Percentiles rank a stretch among this genome's conserved stretches.
These are phyloP conservation scores for Aspergillus biplanus DNA, from an alignment of 495 filamentous ascomycete genomes.

Conservation along the genomic window DNA sequence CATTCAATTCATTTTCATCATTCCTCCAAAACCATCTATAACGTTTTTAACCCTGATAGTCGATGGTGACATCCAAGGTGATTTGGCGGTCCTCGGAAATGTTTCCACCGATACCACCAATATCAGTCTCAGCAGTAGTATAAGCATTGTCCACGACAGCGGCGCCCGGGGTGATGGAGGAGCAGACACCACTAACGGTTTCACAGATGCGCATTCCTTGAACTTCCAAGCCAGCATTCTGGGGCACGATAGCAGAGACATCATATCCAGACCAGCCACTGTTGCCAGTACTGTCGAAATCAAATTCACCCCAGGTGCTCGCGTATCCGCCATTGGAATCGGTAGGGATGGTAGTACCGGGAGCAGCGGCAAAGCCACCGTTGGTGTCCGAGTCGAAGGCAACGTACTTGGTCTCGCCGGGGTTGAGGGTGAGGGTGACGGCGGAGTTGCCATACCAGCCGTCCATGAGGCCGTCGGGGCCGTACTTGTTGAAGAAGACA, in stretches of 20 bases:
- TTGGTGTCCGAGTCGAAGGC: constrained; percentile 53
- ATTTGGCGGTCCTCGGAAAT: constrained; percentile 26
- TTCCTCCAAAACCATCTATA: neutral
- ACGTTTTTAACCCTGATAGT: constrained; percentile 17
- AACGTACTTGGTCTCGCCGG: constrained; percentile 47
- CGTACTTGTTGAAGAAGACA: constrained; percentile 58
- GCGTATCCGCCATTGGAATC: constrained; percentile 39
- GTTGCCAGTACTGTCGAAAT: constrained; percentile 41
- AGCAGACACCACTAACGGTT: constrained; percentile 32
- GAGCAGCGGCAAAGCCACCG: constrained; percentile 40
- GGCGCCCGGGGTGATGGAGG: constrained; percentile 34
- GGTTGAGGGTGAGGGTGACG: constrained; percentile 44
- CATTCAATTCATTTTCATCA: neutral
- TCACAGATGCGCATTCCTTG: constrained; percentile 44
- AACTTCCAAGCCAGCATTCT: constrained; percentile 36
- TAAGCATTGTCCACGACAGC: constrained; percentile 42
- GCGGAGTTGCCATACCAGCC: constrained; percentile 47
- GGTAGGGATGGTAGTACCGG: constrained; percentile 37
- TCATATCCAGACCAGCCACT: constrained; percentile 46
- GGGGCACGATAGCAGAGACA: constrained; percentile 43
- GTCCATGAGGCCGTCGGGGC: constrained; percentile 39
- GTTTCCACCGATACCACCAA: constrained; percentile 48
- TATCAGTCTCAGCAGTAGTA: constrained; percentile 33
- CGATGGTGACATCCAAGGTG: constrained; percentile 14
- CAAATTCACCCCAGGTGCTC: constrained; percentile 51